Base-by-base conservation (phyloP, 2,329 filamentous ascomycete species). In the Helminthosporium solani region DNA sequence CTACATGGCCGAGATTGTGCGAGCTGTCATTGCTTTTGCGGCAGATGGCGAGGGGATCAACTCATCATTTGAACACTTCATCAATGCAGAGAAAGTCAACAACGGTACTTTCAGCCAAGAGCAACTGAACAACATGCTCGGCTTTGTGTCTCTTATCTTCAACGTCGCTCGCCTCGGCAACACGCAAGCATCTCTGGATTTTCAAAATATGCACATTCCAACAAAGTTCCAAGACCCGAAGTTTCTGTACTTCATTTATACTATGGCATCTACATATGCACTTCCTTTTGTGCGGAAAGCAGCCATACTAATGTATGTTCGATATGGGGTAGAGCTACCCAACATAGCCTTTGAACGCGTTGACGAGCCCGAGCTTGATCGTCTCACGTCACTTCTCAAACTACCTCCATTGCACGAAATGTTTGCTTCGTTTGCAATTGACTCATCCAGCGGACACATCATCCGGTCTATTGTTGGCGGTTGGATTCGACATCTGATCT, bases 1-100 rank as follows among this genome's bases (percentile, higher is more conserved):
- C 72, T 96, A 95, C 64, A 78, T 95, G 44, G 89, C 89, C 2
- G 94, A 99, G 70, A 83, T 99, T 46, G 83, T 95, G 49, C 95
- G 95, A 71, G 84, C 90, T 5, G 79, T 90, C 14, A 64, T 83
- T 12, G 76, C 79, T 7, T 82, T 81, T 61, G 70, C 56, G 8
- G 42, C 47, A 27, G 54, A 52, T 41, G 27, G 18, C 28, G 15
- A 46, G 42, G 18, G 39, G 23, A 30, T 47, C 46, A 18, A 46
- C 50, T 40, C 38, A 47, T 21, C 36, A 7, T 53, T 52, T 1
- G 56, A 61, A 30, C 55, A 49, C 14, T 64, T 66, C 40, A 53
- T 61, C 40, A 66, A 62, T 33, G 34, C 56, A 3, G 56, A 58
- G 5, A 65, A 67, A 37, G 48, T 60, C 38, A 50, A 40, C 14